These are phyloP conservation scores for Beverwykella pulmonaria DNA, from an alignment of 495 filamentous ascomycete genomes.

Conservation along the genomic window DNA sequence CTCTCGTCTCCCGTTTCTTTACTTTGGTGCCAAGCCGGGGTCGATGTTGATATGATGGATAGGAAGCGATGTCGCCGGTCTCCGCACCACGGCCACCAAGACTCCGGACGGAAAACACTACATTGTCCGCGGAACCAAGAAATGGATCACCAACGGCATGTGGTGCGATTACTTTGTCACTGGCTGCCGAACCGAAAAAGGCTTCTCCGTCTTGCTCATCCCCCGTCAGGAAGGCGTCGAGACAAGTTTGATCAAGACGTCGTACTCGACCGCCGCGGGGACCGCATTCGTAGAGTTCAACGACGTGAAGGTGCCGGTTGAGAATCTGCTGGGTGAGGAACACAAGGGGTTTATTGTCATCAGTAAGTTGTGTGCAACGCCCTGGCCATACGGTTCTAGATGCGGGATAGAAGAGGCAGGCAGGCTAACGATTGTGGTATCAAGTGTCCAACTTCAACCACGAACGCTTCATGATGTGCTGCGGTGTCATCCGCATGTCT, in stretches of 20 bases:
- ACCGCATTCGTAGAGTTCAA: slow-evolving; percentile 83
- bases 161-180: slow-evolving; percentile 83
- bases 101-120: slow-evolving; percentile 82
- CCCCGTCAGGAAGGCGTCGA: slow-evolving; percentile 69
- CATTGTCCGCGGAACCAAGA: slow-evolving; percentile 87
- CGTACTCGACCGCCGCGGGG: slow-evolving; percentile 76
- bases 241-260: slow-evolving; percentile 82
- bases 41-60: no score
- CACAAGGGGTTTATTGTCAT: slow-evolving; percentile 90
- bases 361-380: no score
- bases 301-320: slow-evolving; percentile 81
- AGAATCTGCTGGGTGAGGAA: slow-evolving; percentile 79
- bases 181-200: slow-evolving; percentile 80
- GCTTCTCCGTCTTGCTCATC: slow-evolving; percentile 77
- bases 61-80: slow-evolving; percentile 77
- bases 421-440: slow-evolving; percentile 40
- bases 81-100: slow-evolving; percentile 79
- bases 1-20: neutral
- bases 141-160: slow-evolving; percentile 92
- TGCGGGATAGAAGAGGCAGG: no score
- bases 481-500: slow-evolving; percentile 64
- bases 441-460: slow-evolving; percentile 39
- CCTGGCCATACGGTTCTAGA: no score
- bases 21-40: neutral
- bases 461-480: slow-evolving; percentile 50